Conservation (phyloP, 345 rosid species). For the Eucalyptus marginata region DNA sequence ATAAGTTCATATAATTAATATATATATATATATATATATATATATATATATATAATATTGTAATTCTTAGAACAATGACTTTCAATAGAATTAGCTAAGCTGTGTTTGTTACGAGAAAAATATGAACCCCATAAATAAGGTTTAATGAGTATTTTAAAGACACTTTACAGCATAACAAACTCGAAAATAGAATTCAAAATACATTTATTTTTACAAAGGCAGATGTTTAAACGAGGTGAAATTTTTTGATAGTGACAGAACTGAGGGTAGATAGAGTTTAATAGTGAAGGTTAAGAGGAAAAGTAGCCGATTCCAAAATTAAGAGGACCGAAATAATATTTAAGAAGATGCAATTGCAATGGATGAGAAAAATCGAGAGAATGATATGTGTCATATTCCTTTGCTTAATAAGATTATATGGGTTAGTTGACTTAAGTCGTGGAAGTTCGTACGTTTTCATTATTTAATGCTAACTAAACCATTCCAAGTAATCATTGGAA, state of each 20-base stretch:
- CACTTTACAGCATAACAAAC: neutral
- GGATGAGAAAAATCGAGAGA: neutral
- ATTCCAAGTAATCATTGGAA: neutral
- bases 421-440: neutral
- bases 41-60: too few relatives aligned
- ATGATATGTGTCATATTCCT: neutral
- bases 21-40: too few relatives aligned
- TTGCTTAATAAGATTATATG: neutral
- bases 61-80: neutral
- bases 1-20: neutral
- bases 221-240: neutral
- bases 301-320: neutral
- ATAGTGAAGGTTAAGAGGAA: neutral
- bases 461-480: neutral
- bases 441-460: neutral
- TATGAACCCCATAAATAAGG: neutral
- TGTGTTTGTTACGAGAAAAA: neutral
- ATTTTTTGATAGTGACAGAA: too few relatives aligned
- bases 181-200: neutral
- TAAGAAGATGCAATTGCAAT: neutral
- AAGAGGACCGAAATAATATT: neutral
- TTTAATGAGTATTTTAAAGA: neutral
- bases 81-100: neutral
- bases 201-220: neutral
- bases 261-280: neutral